These are phyloP conservation scores for Pezizomycotina sp. DNA, from an alignment of 2,329 filamentous ascomycete genomes.

Conservation along the genomic window DNA sequence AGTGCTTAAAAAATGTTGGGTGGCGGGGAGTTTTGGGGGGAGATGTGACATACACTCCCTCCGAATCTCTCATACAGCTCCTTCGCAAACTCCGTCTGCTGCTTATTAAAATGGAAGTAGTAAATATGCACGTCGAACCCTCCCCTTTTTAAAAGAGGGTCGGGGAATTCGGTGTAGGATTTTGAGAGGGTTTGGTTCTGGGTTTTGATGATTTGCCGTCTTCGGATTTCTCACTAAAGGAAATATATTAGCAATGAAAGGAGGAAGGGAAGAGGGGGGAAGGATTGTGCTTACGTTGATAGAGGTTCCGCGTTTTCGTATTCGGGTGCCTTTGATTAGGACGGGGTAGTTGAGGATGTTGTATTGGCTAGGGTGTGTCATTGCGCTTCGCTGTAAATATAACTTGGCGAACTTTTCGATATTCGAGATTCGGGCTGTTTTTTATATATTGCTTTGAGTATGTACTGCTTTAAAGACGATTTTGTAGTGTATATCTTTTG, in stretches of 20 bases:
- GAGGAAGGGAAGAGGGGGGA: not conserved
- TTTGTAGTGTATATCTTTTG: too few relatives aligned
- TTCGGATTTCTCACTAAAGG: too few relatives aligned
- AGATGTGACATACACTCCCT: conserved; percentile 6
- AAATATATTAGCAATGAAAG: not conserved
- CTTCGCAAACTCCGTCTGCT: conserved; percentile 10
- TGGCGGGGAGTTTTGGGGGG: conserved; percentile 2
- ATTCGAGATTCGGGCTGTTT: too few relatives aligned
- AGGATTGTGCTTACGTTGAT: conserved; percentile 29
- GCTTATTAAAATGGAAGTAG: conserved; percentile 41
- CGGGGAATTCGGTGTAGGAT: conserved; percentile 57
- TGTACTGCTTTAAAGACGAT: too few relatives aligned
- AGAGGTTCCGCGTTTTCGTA: conserved; percentile 42
- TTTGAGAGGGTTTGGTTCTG: conserved; percentile 60
- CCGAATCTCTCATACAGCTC: conserved; percentile 13
- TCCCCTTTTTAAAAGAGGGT: conserved; percentile 47
- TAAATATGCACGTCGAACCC: conserved; percentile 80
- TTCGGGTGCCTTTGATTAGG: conserved; percentile 36
- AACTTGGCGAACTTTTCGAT: too few relatives aligned
- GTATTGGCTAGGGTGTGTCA: too few relatives aligned
- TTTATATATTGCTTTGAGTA: too few relatives aligned
- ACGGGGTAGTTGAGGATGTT: too few relatives aligned
- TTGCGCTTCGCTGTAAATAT: too few relatives aligned
- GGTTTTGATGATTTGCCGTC: conserved; percentile 30
- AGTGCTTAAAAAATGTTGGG: conserved; percentile 1